Conservation (phyloP, 73 alveolate genomes). For the Paramecium tetraurelia region DNA sequence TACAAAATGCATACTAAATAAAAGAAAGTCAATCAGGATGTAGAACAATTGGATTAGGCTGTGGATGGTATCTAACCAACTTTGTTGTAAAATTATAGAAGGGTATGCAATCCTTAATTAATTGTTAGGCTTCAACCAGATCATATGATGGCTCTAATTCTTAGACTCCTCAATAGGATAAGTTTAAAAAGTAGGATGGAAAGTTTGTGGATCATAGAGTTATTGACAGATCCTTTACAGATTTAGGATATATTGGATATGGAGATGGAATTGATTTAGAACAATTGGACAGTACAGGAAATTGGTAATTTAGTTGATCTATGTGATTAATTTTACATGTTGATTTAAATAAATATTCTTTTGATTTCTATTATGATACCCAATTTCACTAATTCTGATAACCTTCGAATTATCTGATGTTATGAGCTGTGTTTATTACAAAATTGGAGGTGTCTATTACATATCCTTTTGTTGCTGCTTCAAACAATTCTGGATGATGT, state of each 20-base stretch:
- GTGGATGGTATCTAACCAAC: background rate
- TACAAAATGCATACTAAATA: background rate
- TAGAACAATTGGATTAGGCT: background rate
- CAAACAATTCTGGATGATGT: conserved; percentile 88
- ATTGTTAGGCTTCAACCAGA: conserved; percentile 8
- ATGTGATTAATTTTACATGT: background rate
- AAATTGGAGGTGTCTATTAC: conserved; percentile 88
- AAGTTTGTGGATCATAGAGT: conserved; percentile 33
- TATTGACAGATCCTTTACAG: conserved; percentile 28
- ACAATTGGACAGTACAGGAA: conserved; percentile 19
- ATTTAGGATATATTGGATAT: conserved; percentile 42
- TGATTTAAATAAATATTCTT: background rate
- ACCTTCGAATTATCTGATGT: conserved; percentile 84
- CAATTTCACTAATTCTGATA: conserved; percentile 71
- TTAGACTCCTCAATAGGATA: background rate
- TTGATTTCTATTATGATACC: background rate
- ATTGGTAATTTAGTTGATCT: conserved; percentile 28
- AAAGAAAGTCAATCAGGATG: background rate
- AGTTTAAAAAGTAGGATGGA: background rate
- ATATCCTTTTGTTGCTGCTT: conserved; percentile 83
- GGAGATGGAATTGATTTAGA: conserved; percentile 53
- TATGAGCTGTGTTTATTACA: conserved; percentile 84
- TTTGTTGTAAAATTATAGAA: background rate
- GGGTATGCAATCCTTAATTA: background rate
- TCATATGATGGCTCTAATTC: conserved; percentile 27